Percentiles rank a stretch among this genome's conserved stretches.
Conservation (phyloP, 768 basidiomycete genomes). For the Tubosaeta sp. region DNA sequence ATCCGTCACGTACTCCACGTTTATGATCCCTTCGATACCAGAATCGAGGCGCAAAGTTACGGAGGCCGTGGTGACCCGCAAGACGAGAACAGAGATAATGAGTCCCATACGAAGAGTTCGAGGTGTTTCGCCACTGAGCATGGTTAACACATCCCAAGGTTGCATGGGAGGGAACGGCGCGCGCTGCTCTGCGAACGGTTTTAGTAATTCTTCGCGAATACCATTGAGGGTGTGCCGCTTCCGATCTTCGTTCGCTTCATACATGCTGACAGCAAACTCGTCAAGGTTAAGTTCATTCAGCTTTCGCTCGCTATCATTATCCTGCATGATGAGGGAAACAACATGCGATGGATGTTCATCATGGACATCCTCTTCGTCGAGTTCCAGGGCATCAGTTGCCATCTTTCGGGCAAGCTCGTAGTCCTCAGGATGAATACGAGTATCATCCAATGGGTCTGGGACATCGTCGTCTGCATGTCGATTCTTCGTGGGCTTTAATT, state of each 20-base stretch:
- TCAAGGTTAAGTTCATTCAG: conserved; percentile 89
- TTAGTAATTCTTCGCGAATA: conserved; percentile 80
- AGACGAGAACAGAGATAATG: conserved; percentile 72
- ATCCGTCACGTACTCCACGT: conserved; percentile 54
- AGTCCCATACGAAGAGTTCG: conserved; percentile 73
- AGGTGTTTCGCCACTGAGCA: conserved; percentile 91
- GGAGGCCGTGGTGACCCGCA: conserved; percentile 45
- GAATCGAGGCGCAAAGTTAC: conserved; percentile 83
- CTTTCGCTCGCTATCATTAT: conserved; percentile 73
- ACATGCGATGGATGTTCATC: conserved; percentile 90
- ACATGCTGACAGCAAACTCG: conserved; percentile 92
- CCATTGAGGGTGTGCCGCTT: conserved; percentile 88
- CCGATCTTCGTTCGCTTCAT: conserved; percentile 73
- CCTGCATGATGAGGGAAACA: conserved; percentile 81
- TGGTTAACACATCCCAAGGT: conserved; percentile 83
- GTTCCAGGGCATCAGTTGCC: conserved; percentile 94
- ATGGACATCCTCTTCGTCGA: conserved; percentile 96
- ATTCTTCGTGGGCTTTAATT: conserved; percentile 57
- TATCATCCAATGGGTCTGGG: conserved; percentile 88
- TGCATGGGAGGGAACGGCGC: conserved; percentile 56
- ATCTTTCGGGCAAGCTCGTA: conserved; percentile 98
- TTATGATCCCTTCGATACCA: conserved; percentile 82
- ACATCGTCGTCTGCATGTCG: conserved; percentile 60
- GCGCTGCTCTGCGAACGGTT: conserved; percentile 77
- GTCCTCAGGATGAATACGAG: conserved; percentile 95